Conservation (phyloP, 225 moss, liverwort and hornwort species). For the Physcomitrium patens region DNA sequence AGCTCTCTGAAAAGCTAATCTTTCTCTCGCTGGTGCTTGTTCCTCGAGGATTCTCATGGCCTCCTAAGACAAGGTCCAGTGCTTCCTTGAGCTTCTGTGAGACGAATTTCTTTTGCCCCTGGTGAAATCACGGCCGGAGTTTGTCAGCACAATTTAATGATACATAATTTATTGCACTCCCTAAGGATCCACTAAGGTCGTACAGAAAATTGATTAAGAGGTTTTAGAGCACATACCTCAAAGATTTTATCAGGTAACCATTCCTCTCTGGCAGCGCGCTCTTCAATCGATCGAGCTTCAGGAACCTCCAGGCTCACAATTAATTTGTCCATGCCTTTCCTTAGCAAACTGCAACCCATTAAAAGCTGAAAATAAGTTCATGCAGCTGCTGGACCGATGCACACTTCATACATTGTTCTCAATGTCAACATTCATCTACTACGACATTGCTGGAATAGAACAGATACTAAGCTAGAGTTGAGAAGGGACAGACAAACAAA, state of each 20-base stretch:
- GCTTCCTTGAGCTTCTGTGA: constrained; percentile 46
- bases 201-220: constrained; percentile 10
- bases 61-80: constrained; percentile 50
- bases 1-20: constrained; percentile 41
- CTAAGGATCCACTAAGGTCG: background rate
- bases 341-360: constrained; percentile 56
- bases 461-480: background rate
- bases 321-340: constrained; percentile 86
- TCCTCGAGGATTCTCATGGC: constrained; percentile 44
- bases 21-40: constrained; percentile 54
- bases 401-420: background rate
- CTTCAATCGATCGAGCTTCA: constrained; percentile 71
- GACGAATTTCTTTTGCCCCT: constrained; percentile 56
- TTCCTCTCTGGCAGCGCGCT: constrained; percentile 62
- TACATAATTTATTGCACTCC: background rate
- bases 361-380: constrained; percentile 20
- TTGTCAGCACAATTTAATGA: constrained; percentile 18
- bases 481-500: constrained; percentile 20
- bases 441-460: background rate
- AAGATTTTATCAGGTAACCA: constrained; percentile 53
- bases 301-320: constrained; percentile 79
- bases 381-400: background rate
- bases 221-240: constrained; percentile 44
- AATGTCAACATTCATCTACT: background rate
- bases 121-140: constrained; percentile 21